Evolutionary conservation across 2,329 filamentous ascomycete species (phyloP), one percentile per base, ranked within the genome.

Genomic region (Tolypocladium endophyticum): DNA sequence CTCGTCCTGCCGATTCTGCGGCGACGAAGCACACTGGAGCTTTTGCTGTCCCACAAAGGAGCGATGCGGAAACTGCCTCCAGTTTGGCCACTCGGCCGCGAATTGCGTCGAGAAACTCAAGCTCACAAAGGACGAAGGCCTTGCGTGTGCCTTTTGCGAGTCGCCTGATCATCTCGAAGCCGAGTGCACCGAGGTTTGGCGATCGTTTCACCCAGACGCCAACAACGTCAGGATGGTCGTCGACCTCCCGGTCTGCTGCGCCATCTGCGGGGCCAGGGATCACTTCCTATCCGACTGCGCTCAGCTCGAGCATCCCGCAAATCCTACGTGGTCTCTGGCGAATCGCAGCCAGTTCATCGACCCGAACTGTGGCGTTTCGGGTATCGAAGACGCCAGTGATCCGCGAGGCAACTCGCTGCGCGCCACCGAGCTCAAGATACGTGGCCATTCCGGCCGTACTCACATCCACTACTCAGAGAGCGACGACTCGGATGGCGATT

Each of bases 81-180:
- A 87, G 69, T 74, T 81, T 52, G 87, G 87, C 12, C 88, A 91
- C 66, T 65, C 67, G 57, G 71, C 73, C 23, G 65, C 70, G 1
- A 64, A 72, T 9, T 90, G 87, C 67, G 66, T 71, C 2, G 83
- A 87, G 62, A 83, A 84, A 61, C 76, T 88, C 50, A 70, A 72
- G 3, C 64, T 80, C 57, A 73, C 79, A 20, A 79, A 79, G 62
- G 77, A 77, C 20, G 83, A 86, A 59, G 77, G 78, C 28, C 73
- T 80, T 55, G 78, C 79, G 3, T 91, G 88, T 68, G 81, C 82
- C 14, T 74, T 85, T 39, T 91, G 88, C 70, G 74, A 74, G 45
- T 78, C 78, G 8, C 63, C 67, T 3, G 75, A 79, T 11, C 88
- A 91, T 65, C 64, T 79, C 11, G 87, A 90, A 67, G 68, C 75